These are phyloP conservation scores for Ogataea kodamae DNA, from an alignment of 805 yeast genomes.

Conservation along the genomic window DNA sequence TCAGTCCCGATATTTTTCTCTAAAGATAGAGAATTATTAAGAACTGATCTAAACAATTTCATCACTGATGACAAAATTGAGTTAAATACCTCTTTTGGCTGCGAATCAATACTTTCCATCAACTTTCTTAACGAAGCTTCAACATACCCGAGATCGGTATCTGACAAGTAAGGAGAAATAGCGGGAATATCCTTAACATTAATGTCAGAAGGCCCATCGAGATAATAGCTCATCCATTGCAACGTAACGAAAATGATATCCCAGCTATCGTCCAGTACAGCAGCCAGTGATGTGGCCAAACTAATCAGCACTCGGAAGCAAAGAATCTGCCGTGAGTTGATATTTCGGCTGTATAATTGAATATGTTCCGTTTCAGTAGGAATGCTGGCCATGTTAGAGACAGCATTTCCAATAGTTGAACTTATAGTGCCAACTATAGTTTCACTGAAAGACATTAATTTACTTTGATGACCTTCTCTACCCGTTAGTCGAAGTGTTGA, in stretches of 20 bases:
- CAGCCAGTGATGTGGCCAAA: constrained; percentile 78
- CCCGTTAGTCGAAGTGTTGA: constrained; percentile 42
- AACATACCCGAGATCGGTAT: constrained; percentile 48
- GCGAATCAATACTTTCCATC: constrained; percentile 57
- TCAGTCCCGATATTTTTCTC: constrained; percentile 13
- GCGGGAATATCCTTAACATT: constrained; percentile 41
- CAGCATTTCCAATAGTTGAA: constrained; percentile 39
- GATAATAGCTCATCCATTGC: constrained; percentile 73
- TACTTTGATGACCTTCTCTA: constrained; percentile 31
- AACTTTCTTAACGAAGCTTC: constrained; percentile 58
- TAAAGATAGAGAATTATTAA: constrained; percentile 7
- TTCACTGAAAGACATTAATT: constrained; percentile 45
- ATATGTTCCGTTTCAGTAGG: constrained; percentile 6
- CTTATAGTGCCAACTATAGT: constrained; percentile 50
- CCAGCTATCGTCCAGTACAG: constrained; percentile 70
- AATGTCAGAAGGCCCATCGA: constrained; percentile 56
- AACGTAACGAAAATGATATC: constrained; percentile 53
- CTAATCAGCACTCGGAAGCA: constrained; percentile 77
- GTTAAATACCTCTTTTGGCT: constrained; percentile 47
- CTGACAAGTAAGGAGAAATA: constrained; percentile 38
- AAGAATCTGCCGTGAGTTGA: constrained; percentile 66
- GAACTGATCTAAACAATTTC: constrained; percentile 36
- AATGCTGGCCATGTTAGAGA: constrained; percentile 26
- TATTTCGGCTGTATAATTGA: constrained; percentile 37
- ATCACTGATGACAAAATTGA: constrained; percentile 47